phyloP scores from a whole-genome alignment of 768 basidiomycete genomes.

The Phylloporus scabripes region DNA sequence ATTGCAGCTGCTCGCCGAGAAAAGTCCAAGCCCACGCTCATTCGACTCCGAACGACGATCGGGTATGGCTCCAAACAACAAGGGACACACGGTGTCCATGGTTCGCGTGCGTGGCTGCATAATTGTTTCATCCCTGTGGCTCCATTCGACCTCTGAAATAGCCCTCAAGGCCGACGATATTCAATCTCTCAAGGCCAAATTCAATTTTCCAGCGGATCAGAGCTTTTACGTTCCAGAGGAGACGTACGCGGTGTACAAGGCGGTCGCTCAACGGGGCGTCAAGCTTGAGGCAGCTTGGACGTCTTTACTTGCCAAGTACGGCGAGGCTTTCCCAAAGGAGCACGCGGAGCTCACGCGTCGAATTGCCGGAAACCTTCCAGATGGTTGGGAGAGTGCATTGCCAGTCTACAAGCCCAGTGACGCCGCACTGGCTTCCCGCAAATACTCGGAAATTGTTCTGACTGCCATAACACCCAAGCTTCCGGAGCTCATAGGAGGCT shows the following conservation, averaged over 20 bases:
- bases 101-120: slow-evolving; percentile 61
- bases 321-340: slow-evolving; percentile 74
- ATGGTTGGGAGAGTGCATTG: slow-evolving; percentile 79
- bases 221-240: slow-evolving; percentile 74
- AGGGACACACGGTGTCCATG: slow-evolving; percentile 93
- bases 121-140: neutral
- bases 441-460: slow-evolving; percentile 87
- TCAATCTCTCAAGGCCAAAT: slow-evolving; percentile 72
- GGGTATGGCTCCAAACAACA: slow-evolving; percentile 91
- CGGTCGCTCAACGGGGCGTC: slow-evolving; percentile 67
- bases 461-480: slow-evolving; percentile 66
- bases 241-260: slow-evolving; percentile 63
- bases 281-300: slow-evolving; percentile 73
- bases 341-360: slow-evolving; percentile 83
- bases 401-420: slow-evolving; percentile 83
- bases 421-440: slow-evolving; percentile 84
- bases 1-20: slow-evolving; percentile 73
- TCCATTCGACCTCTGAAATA: slow-evolving; percentile 26
- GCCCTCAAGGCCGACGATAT: slow-evolving; percentile 94
- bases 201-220: slow-evolving; percentile 73
- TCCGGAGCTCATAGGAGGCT: slow-evolving; percentile 85
- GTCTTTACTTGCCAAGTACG: slow-evolving; percentile 59
- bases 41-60: slow-evolving; percentile 83
- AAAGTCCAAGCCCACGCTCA: slow-evolving; percentile 80
- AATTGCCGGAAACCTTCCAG: slow-evolving; percentile 75